A percentile compares a stretch with the other conserved stretches of the same genome.
Evolutionary conservation across 1,284 basidiomycete genomes (phyloP).

Genomic region (Heterobasidion occidentale): DNA sequence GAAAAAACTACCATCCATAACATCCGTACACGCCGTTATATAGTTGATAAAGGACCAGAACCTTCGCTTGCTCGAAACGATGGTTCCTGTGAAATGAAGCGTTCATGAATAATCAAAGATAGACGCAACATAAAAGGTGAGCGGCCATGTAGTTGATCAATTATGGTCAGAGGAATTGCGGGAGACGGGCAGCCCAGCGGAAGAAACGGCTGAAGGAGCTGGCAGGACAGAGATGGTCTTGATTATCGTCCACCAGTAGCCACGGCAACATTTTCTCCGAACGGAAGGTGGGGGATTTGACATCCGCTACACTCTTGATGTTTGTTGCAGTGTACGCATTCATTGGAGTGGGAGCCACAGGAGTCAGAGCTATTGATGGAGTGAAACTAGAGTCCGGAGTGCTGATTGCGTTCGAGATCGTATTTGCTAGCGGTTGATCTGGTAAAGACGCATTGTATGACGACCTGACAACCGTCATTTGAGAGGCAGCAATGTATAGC

Average conservation of each 20-base stretch:
- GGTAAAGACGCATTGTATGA: slow-evolving; percentile 8
- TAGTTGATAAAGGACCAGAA: background rate
- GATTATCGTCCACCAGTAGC: slow-evolving; percentile 45
- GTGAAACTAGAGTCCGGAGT: background rate
- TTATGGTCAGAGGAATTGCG: background rate
- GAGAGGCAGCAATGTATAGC: slow-evolving; percentile 6
- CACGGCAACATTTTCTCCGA: slow-evolving; percentile 56
- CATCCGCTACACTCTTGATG: slow-evolving; percentile 35
- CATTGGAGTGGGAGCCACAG: slow-evolving; percentile 8
- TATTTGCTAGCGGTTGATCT: background rate
- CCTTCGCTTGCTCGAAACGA: background rate
- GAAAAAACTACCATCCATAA: slow-evolving; percentile 7
- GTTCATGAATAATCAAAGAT: slow-evolving; percentile 4
- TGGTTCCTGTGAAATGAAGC: background rate
- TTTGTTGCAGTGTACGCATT: slow-evolving; percentile 28
- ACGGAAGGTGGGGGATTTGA: slow-evolving; percentile 59
- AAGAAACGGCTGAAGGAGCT: background rate
- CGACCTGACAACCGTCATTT: slow-evolving; percentile 11
- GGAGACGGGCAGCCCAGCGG: background rate
- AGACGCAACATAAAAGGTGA: background rate
- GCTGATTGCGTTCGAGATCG: background rate
- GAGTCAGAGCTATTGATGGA: background rate
- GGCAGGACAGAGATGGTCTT: background rate
- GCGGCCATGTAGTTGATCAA: background rate
- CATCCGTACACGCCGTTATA: slow-evolving; percentile 1